phyloP scores from a whole-genome alignment of 2,329 filamentous ascomycete genomes.

The Cercospora zeae-maydis region DNA sequence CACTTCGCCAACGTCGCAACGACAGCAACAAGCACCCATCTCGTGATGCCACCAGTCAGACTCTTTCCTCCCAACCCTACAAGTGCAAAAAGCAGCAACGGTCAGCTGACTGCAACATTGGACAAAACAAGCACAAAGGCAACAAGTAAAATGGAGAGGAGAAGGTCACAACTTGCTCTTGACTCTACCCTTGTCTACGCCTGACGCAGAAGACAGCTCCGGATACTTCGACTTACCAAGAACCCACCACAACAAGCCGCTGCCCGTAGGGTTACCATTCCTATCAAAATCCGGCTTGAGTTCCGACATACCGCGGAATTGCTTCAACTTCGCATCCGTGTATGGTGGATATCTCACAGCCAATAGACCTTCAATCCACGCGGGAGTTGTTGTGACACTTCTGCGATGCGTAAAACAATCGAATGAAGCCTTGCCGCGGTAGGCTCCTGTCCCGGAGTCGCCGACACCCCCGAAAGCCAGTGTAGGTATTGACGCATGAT shows the following conservation, averaged over 20 bases:
- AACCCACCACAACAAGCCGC: constrained; percentile 32
- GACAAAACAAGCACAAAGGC: background rate
- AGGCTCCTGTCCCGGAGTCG: constrained; percentile 69
- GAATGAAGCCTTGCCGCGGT: constrained; percentile 72
- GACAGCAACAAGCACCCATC: constrained; percentile 32
- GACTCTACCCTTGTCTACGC: background rate
- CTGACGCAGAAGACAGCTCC: background rate
- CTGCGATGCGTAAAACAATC: constrained; percentile 64
- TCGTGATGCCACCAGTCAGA: constrained; percentile 25
- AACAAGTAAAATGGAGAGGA: background rate
- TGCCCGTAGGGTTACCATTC: constrained; percentile 42
- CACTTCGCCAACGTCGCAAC: constrained; percentile 22
- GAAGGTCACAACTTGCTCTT: constrained; percentile 6
- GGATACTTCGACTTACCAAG: constrained; percentile 24
- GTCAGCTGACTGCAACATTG: background rate
- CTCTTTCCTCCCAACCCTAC: constrained; percentile 31
- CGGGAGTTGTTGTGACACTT: constrained; percentile 58
- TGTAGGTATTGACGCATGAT: constrained; percentile 67
- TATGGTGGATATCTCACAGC: constrained; percentile 65
- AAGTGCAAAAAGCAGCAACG: constrained; percentile 3
- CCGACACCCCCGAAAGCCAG: constrained; percentile 82
- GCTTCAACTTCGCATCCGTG: constrained; percentile 50
- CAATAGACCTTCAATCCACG: constrained; percentile 65
- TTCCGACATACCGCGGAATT: constrained; percentile 50
- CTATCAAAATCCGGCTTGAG: constrained; percentile 60